Evolutionary conservation across 208 protist species (phyloP).

Genomic region (Willaertia magna): DNA sequence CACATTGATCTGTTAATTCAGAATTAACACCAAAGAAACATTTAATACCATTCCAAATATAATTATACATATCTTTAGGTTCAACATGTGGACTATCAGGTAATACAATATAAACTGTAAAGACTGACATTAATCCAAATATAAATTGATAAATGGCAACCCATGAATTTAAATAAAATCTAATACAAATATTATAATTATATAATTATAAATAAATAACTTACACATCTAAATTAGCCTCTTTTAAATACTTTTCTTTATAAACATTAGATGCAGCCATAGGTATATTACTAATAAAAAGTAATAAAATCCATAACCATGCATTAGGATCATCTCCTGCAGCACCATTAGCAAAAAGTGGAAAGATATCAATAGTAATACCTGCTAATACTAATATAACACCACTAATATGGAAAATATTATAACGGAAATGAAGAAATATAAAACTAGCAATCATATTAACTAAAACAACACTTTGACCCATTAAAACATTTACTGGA

Average conservation of each 20-base stretch:
- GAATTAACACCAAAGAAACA: background rate
- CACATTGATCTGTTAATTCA: background rate
- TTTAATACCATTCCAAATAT: background rate
- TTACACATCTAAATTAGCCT: background rate
- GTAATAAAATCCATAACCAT: conserved; percentile 1
- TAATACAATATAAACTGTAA: background rate
- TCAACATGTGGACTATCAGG: background rate
- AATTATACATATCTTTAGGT: background rate
- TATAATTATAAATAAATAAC: background rate
- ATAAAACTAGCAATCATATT: conserved; percentile 1
- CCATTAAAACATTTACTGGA: background rate
- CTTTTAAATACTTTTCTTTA: conserved; percentile 10
- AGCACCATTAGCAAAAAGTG: background rate
- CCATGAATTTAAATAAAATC: conserved; percentile 5
- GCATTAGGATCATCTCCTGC: background rate
- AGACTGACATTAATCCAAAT: background rate
- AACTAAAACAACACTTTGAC: background rate
- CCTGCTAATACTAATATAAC: background rate
- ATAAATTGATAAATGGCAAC: conserved; percentile 6
- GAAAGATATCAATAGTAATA: conserved; percentile 9
- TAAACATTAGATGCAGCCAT: background rate
- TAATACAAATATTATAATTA: too few species aligned
- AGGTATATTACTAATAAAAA: background rate
- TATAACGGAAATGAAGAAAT: background rate
- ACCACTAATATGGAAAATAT: background rate